Percentiles rank a stretch among this genome's conserved stretches.
These are phyloP conservation scores for Angophora floribunda DNA, from an alignment of 345 rosid genomes.

Conservation along the genomic window DNA sequence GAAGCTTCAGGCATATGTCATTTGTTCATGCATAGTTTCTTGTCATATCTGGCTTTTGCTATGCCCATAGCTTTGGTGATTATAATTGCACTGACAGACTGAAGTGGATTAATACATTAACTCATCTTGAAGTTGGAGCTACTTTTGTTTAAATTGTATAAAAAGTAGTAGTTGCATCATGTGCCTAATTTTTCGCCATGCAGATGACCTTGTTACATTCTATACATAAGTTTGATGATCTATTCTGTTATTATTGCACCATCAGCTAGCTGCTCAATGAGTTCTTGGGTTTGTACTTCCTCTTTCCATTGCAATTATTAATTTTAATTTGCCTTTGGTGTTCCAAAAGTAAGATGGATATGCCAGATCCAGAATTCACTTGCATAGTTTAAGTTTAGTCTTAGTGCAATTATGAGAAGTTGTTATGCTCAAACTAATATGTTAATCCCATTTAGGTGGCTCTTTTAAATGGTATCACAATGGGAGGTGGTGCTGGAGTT, in stretches of 20 bases:
- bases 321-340: background rate
- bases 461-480: slow-evolving; percentile 74
- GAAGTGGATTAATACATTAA: background rate
- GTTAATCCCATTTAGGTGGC: slow-evolving; percentile 44
- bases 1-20: background rate
- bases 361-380: background rate
- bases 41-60: background rate
- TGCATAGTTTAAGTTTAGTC: background rate
- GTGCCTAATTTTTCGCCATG: background rate
- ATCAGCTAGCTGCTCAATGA: background rate
- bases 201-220: background rate
- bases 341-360: background rate
- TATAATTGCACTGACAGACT: background rate
- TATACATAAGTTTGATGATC: background rate
- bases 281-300: background rate
- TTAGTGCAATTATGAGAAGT: background rate
- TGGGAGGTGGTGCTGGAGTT: slow-evolving; percentile 98
- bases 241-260: background rate
- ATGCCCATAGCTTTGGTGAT: background rate
- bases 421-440: background rate
- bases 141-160: background rate
- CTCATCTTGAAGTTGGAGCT: background rate
- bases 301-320: background rate
- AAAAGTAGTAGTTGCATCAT: background rate
- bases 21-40: background rate